Percentiles rank a stretch among this genome's conserved stretches.
phyloP scores from a whole-genome alignment of 2,329 filamentous ascomycete species.

The Fusarium gaditjirri region DNA sequence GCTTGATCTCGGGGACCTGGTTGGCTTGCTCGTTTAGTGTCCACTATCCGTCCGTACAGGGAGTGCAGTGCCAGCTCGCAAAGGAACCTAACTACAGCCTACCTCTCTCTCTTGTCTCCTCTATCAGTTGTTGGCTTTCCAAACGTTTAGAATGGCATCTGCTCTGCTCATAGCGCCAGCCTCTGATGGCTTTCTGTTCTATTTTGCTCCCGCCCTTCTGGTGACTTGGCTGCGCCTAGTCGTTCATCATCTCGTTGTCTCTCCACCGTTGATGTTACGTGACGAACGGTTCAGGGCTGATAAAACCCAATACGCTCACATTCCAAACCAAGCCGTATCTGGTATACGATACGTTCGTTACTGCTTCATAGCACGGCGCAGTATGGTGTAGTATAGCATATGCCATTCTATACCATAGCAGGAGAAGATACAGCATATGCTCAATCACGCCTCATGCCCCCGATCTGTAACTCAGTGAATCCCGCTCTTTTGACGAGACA shows the following conservation, averaged over 20 bases:
- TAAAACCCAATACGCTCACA: slow-evolving; percentile 28
- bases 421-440: not conserved
- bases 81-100: slow-evolving; percentile 4
- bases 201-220: slow-evolving; percentile 27
- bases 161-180: slow-evolving; percentile 6
- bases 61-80: not conserved
- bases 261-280: slow-evolving; percentile 41
- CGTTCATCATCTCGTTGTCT: slow-evolving; percentile 27
- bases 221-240: slow-evolving; percentile 29
- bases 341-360: slow-evolving; percentile 28
- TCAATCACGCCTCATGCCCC: slow-evolving; percentile 3
- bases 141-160: slow-evolving; percentile 16
- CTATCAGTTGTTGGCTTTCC: slow-evolving; percentile 4
- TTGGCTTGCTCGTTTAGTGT: slow-evolving; percentile 16
- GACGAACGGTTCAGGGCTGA: slow-evolving; percentile 10
- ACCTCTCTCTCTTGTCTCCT: not conserved
- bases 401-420: not conserved
- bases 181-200: slow-evolving; percentile 17
- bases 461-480: slow-evolving; percentile 28
- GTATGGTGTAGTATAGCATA: not conserved
- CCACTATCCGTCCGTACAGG: too few species aligned
- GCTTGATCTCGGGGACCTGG: slow-evolving; percentile 16
- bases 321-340: slow-evolving; percentile 19
- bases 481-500: slow-evolving; percentile 39
- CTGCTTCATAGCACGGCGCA: slow-evolving; percentile 1